Conservation (phyloP, 306 rosid genomes). For the Fragaria iinumae region DNA sequence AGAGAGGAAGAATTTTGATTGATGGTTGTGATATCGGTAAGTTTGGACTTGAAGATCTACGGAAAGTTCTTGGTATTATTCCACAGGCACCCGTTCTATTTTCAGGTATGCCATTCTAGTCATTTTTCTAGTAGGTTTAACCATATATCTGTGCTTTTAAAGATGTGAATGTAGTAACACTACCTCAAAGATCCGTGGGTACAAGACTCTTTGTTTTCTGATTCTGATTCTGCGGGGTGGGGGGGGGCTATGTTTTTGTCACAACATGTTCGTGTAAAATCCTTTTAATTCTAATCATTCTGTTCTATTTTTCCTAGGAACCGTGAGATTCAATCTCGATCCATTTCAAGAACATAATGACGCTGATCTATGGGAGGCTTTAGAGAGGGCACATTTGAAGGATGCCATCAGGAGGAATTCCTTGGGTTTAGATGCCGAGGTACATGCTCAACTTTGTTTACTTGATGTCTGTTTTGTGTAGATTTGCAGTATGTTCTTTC, state of each 20-base stretch:
- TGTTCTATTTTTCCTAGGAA: slow-evolving; percentile 28
- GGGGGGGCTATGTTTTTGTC: neutral
- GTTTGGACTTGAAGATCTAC: slow-evolving; percentile 44
- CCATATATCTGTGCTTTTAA: neutral
- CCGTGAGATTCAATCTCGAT: slow-evolving; percentile 59
- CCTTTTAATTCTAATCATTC: neutral
- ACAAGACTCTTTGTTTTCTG: neutral
- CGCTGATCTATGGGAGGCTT: slow-evolving; percentile 59
- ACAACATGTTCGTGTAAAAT: neutral
- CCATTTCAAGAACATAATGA: slow-evolving; percentile 56
- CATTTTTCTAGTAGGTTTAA: neutral
- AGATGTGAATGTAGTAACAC: too few relatives aligned
- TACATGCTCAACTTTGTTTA: slow-evolving; percentile 20
- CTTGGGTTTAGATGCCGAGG: slow-evolving; percentile 50
- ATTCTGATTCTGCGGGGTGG: neutral
- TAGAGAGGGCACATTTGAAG: slow-evolving; percentile 54
- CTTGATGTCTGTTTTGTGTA: neutral
- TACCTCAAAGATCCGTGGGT: neutral
- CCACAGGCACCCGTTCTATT: slow-evolving; percentile 54
- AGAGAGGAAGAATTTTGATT: slow-evolving; percentile 46
- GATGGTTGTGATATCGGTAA: slow-evolving; percentile 43
- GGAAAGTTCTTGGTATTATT: slow-evolving; percentile 49
- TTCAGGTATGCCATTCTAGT: slow-evolving; percentile 32
- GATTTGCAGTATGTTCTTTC: neutral
- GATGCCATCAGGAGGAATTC: slow-evolving; percentile 45